phyloP scores from a whole-genome alignment of 2,329 filamentous ascomycete species.

The Fusarium nisikadoi region DNA sequence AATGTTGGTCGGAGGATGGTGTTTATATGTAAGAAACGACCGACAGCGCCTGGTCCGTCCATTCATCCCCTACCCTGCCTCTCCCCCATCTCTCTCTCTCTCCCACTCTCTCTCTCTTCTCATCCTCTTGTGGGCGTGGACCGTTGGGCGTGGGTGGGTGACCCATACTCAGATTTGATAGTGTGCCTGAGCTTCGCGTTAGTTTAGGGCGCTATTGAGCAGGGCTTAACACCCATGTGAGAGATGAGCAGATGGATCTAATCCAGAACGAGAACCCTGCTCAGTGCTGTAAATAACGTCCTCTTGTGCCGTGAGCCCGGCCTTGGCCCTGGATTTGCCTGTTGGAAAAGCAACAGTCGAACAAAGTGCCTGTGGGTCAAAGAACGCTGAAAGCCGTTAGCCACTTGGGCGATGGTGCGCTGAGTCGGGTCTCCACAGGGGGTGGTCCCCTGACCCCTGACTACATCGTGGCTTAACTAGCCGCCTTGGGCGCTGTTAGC shows the following conservation, averaged over 20 bases:
- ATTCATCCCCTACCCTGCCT: slow-evolving; percentile 13
- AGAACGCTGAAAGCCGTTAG: slow-evolving; percentile 16
- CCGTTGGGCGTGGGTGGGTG: slow-evolving; percentile 21
- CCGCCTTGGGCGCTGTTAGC: not conserved
- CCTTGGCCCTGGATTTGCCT: slow-evolving; percentile 15
- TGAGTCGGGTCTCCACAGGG: not conserved
- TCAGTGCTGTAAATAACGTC: slow-evolving; percentile 9
- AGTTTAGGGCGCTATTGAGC: slow-evolving; percentile 34
- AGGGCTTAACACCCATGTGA: slow-evolving; percentile 4
- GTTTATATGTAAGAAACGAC: slow-evolving; percentile 39
- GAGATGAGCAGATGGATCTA: slow-evolving; percentile 22
- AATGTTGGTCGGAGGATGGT: slow-evolving; percentile 15
- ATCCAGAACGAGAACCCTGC: not conserved
- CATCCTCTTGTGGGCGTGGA: slow-evolving; percentile 15
- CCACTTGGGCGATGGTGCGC: slow-evolving; percentile 11
- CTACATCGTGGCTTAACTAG: slow-evolving; percentile 9
- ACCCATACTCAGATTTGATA: slow-evolving; percentile 22
- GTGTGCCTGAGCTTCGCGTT: slow-evolving; percentile 26
- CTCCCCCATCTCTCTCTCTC: slow-evolving; percentile 1
- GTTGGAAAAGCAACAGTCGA: slow-evolving; percentile 13
- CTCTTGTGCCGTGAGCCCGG: slow-evolving; percentile 27
- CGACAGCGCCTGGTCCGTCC: not conserved
- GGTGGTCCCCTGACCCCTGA: slow-evolving; percentile 23
- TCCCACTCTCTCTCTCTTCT: not conserved
- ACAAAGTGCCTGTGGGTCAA: slow-evolving; percentile 17